Evolutionary conservation across 2,329 filamentous ascomycete genomes (phyloP).

Genomic region (Monosporascus ibericus): DNA sequence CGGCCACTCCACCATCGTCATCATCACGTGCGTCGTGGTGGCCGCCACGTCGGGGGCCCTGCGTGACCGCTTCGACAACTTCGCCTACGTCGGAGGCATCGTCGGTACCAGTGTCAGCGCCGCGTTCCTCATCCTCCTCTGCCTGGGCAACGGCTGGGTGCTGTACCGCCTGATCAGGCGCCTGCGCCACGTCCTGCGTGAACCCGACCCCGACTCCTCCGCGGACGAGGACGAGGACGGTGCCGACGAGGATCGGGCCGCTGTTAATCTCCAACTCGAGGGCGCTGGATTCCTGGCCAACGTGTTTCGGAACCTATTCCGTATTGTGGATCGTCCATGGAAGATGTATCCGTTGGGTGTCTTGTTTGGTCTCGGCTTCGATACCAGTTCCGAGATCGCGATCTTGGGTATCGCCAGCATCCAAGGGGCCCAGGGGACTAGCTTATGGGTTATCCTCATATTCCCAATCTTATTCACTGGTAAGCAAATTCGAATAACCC

Average conservation of each 20-base stretch:
- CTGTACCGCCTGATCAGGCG: constrained; percentile 69
- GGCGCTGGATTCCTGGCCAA: constrained; percentile 70
- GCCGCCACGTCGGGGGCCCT: constrained; percentile 85
- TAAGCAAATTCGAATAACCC: constrained; percentile 28
- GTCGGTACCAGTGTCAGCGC: constrained; percentile 86
- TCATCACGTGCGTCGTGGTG: constrained; percentile 85
- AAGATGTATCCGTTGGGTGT: constrained; percentile 61
- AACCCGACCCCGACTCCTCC: constrained; percentile 26
- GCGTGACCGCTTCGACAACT: constrained; percentile 72
- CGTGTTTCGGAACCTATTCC: constrained; percentile 70
- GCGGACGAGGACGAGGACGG: constrained; percentile 4
- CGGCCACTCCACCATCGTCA: constrained; percentile 87
- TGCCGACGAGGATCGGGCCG: constrained; percentile 28
- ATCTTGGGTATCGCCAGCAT: constrained; percentile 85
- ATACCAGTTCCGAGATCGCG: constrained; percentile 91
- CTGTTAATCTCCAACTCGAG: constrained; percentile 59
- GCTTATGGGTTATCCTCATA: constrained; percentile 88
- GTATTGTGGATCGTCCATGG: constrained; percentile 70
- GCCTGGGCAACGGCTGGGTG: constrained; percentile 80
- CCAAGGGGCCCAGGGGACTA: constrained; percentile 78
- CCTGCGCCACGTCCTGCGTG: constrained; percentile 54
- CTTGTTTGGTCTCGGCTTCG: constrained; percentile 87
- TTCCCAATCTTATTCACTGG: constrained; percentile 86
- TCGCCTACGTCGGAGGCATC: constrained; percentile 76
- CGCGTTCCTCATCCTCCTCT: constrained; percentile 74